These are phyloP conservation scores for Fusarium chuoi DNA, from an alignment of 2,329 filamentous ascomycete genomes.

Conservation along the genomic window DNA sequence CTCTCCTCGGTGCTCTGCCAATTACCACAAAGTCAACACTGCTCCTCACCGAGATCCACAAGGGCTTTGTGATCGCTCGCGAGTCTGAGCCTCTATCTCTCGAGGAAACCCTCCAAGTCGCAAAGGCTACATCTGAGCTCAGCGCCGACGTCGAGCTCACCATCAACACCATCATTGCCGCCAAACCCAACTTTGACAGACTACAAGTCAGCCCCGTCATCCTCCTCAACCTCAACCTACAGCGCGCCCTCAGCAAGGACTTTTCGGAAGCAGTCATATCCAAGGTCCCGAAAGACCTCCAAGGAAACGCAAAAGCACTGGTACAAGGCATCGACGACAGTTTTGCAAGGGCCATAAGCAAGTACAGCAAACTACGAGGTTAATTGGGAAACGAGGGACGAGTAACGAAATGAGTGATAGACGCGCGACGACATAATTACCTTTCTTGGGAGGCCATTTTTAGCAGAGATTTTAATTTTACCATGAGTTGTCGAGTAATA, in stretches of 20 bases:
- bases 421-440: slow-evolving; percentile 21
- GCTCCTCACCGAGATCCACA: slow-evolving; percentile 54
- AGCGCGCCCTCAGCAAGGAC: slow-evolving; percentile 53
- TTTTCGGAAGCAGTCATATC: slow-evolving; percentile 51
- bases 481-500: slow-evolving; percentile 19
- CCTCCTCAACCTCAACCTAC: slow-evolving; percentile 52
- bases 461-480: slow-evolving; percentile 33
- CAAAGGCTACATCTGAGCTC: slow-evolving; percentile 50
- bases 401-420: slow-evolving; percentile 23
- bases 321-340: slow-evolving; percentile 51
- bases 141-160: slow-evolving; percentile 52
- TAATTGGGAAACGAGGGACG: slow-evolving; percentile 7
- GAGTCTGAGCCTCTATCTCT: slow-evolving; percentile 51
- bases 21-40: slow-evolving; percentile 53
- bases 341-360: slow-evolving; percentile 53
- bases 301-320: slow-evolving; percentile 48
- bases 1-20: slow-evolving; percentile 51
- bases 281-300: slow-evolving; percentile 53
- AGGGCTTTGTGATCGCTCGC: slow-evolving; percentile 51
- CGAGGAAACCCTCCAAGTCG: slow-evolving; percentile 53
- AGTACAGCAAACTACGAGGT: slow-evolving; percentile 39
- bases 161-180: slow-evolving; percentile 51
- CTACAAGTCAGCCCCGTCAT: slow-evolving; percentile 56
- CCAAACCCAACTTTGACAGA: slow-evolving; percentile 57
- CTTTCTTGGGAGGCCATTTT: slow-evolving; percentile 26